Percentiles rank a stretch among this genome's conserved stretches.
Conservation (phyloP, 768 basidiomycete genomes). For the Phylloporus rhodoxanthus region DNA sequence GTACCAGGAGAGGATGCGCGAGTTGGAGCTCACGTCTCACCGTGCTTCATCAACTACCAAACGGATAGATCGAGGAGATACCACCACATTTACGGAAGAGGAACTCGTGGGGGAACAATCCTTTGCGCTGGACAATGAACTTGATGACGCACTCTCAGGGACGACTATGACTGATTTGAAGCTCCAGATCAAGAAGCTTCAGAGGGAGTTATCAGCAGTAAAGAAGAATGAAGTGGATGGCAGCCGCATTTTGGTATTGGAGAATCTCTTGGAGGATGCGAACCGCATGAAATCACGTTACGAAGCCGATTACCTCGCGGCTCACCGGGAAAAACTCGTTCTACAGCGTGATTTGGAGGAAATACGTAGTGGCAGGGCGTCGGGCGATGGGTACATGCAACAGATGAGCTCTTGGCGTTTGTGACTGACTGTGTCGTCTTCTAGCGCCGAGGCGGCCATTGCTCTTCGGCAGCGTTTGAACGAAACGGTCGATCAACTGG, state of each 20-base stretch:
- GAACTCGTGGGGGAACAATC: slow-evolving; percentile 44
- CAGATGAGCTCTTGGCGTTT: background rate
- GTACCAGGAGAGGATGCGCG: slow-evolving; percentile 85
- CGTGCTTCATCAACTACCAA: slow-evolving; percentile 35
- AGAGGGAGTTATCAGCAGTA: slow-evolving; percentile 73
- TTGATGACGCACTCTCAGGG: slow-evolving; percentile 80
- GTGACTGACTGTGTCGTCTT: slow-evolving; percentile 5
- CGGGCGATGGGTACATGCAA: slow-evolving; percentile 67
- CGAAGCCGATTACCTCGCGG: slow-evolving; percentile 79
- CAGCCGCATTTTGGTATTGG: slow-evolving; percentile 75
- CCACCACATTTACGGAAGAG: slow-evolving; percentile 38
- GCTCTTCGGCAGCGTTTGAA: slow-evolving; percentile 84
- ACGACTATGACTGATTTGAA: slow-evolving; percentile 91
- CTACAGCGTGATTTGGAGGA: slow-evolving; percentile 81
- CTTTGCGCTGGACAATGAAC: slow-evolving; percentile 73
- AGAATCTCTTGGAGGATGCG: slow-evolving; percentile 87
- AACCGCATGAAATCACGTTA: slow-evolving; percentile 86
- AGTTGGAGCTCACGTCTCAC: slow-evolving; percentile 70
- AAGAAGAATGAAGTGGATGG: slow-evolving; percentile 72
- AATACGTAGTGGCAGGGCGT: slow-evolving; percentile 78
- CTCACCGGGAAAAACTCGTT: slow-evolving; percentile 77
- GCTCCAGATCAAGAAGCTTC: slow-evolving; percentile 73
- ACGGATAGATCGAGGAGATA: slow-evolving; percentile 18
- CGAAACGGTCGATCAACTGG: slow-evolving; percentile 80
- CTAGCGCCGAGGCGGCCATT: slow-evolving; percentile 78